Conservation (phyloP, 805 yeast species). For the Nakazawaea ernobii region DNA sequence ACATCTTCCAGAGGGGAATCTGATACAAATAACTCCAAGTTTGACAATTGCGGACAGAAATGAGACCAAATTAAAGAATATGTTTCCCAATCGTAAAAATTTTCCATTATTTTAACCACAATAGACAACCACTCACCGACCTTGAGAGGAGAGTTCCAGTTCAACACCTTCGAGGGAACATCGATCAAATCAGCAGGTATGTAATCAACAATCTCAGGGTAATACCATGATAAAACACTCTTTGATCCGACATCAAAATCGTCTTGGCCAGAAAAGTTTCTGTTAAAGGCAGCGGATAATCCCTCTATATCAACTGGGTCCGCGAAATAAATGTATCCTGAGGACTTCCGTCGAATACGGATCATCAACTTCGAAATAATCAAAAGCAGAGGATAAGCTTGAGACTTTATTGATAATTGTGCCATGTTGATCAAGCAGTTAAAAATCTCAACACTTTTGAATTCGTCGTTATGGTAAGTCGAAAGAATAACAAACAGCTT, state of each 20-base stretch:
- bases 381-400: slow-evolving; percentile 34
- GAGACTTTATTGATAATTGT: slow-evolving; percentile 27
- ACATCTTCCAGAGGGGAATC: slow-evolving; percentile 21
- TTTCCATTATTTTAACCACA: slow-evolving; percentile 42
- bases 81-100: slow-evolving; percentile 62
- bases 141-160: slow-evolving; percentile 25
- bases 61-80: slow-evolving; percentile 64
- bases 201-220: slow-evolving; percentile 51
- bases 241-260: slow-evolving; percentile 19
- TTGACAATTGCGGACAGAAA: slow-evolving; percentile 65
- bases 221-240: slow-evolving; percentile 41
- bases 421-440: slow-evolving; percentile 30
- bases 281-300: slow-evolving; percentile 50
- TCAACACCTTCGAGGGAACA: slow-evolving; percentile 29
- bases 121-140: slow-evolving; percentile 46
- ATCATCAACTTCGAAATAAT: slow-evolving; percentile 45
- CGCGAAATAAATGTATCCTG: slow-evolving; percentile 40
- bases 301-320: slow-evolving; percentile 61
- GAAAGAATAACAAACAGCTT: slow-evolving; percentile 4
- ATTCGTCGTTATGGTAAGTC: not conserved
- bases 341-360: slow-evolving; percentile 46
- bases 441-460: slow-evolving; percentile 13
- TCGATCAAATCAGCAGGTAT: slow-evolving; percentile 39
- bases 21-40: slow-evolving; percentile 41
- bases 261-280: slow-evolving; percentile 32